phyloP scores from a whole-genome alignment of 768 basidiomycete species.

The Xerocomus spinulosus region DNA sequence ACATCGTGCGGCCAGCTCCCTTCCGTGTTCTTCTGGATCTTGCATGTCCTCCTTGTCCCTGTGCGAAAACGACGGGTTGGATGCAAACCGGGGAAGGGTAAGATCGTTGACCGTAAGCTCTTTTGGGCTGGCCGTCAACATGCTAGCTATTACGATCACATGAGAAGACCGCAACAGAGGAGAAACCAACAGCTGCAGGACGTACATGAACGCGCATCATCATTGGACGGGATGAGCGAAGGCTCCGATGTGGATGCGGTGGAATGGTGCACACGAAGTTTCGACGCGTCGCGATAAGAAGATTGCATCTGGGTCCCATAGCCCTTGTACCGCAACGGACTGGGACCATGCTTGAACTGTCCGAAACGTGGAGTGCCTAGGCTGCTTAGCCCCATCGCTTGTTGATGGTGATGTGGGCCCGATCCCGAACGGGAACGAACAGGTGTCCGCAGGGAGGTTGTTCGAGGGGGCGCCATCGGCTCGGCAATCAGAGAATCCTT shows the following conservation, averaged over 20 bases:
- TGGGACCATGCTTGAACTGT: conserved; percentile 36
- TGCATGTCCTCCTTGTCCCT: conserved; percentile 55
- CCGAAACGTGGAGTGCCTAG: conserved; percentile 31
- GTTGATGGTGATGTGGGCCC: conserved; percentile 23
- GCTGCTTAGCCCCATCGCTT: conserved; percentile 13
- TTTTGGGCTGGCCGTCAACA: conserved; percentile 38
- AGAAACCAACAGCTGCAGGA: conserved; percentile 16
- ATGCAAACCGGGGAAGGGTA: conserved; percentile 42
- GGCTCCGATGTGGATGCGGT: conserved; percentile 79
- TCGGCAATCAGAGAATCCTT: conserved; percentile 43
- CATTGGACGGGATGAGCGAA: conserved; percentile 56
- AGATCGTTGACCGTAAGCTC: conserved; percentile 54
- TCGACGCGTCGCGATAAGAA: conserved; percentile 36
- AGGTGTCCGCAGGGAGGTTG: conserved; percentile 31
- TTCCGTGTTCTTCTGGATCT: conserved; percentile 61
- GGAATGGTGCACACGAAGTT: conserved; percentile 61
- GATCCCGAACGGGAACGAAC: conserved; percentile 29
- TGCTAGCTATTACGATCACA: conserved; percentile 7
- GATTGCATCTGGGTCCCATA: conserved; percentile 34
- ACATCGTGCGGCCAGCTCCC: conserved; percentile 70
- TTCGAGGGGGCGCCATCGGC: conserved; percentile 28
- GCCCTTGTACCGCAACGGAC: conserved; percentile 43
- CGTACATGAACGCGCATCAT: conserved; percentile 50
- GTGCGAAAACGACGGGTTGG: conserved; percentile 32
- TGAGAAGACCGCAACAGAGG: conserved; percentile 13